These are phyloP conservation scores for Quercus phellos DNA, from an alignment of 331 rosid genomes.

Conservation along the genomic window DNA sequence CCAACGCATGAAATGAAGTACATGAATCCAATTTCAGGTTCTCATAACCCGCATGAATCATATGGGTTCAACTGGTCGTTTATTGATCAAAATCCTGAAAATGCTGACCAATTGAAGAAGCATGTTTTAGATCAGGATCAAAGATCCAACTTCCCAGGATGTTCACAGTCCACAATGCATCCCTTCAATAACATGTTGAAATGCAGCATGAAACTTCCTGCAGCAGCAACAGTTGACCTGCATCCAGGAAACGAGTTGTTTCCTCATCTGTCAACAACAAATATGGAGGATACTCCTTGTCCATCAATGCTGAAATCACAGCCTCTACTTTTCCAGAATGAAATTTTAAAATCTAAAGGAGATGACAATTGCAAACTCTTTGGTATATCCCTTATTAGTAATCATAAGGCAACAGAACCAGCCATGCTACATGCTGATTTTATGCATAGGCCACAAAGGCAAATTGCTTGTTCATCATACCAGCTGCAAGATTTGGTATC, in stretches of 20 bases:
- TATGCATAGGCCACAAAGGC: constrained; percentile 32
- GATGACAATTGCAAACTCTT: constrained; percentile 78
- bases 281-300: constrained; percentile 39
- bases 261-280: constrained; percentile 63
- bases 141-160: constrained; percentile 33
- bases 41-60: constrained; percentile 47
- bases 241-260: constrained; percentile 51
- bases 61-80: constrained; percentile 26
- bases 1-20: constrained; percentile 62
- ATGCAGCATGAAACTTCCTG: constrained; percentile 44
- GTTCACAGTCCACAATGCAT: constrained; percentile 48
- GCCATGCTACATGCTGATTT: constrained; percentile 23
- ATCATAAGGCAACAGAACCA: constrained; percentile 33
- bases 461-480: constrained; percentile 21
- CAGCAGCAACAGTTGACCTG: constrained; percentile 43
- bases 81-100: constrained; percentile 33
- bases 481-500: constrained; percentile 35
- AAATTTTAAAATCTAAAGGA: constrained; percentile 39
- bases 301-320: constrained; percentile 38
- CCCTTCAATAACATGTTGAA: constrained; percentile 56
- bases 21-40: constrained; percentile 68
- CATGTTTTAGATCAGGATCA: constrained; percentile 57
- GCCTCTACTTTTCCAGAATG: constrained; percentile 33
- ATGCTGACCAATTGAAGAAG: constrained; percentile 39
- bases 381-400: constrained; percentile 63